A percentile compares a stretch with the other conserved stretches of the same genome.
Conservation (phyloP, 768 basidiomycete species). For the Pleurotus cornucopiae region DNA sequence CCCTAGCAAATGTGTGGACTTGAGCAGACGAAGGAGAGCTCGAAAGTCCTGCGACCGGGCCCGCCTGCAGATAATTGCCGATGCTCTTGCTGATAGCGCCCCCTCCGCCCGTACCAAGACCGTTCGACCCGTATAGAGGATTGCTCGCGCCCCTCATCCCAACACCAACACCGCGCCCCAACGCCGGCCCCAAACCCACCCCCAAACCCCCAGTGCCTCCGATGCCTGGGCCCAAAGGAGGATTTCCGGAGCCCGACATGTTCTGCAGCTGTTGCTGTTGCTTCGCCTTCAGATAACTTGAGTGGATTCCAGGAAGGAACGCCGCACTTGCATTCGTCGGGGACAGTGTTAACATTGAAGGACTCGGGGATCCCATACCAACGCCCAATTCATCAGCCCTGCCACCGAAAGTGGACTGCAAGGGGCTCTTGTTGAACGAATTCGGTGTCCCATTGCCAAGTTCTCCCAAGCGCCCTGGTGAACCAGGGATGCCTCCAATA, state of each 20-base stretch:
- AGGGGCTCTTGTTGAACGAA: constrained; percentile 12
- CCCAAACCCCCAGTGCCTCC: constrained; percentile 4
- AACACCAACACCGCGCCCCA: constrained; percentile 20
- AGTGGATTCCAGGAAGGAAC: constrained; percentile 71
- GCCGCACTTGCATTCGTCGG: constrained; percentile 82
- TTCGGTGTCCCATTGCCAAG: constrained; percentile 16
- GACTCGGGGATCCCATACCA: constrained; percentile 18
- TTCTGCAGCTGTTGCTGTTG: constrained; percentile 10
- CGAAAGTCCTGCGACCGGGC: constrained; percentile 19
- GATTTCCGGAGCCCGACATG: neutral
- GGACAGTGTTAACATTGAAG: constrained; percentile 15
- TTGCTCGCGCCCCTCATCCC: constrained; percentile 25
- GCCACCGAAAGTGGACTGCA: constrained; percentile 6
- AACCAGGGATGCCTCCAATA: constrained; percentile 24
- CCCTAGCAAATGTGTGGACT: constrained; percentile 37
- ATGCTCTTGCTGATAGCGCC: constrained; percentile 18
- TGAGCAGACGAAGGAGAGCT: constrained; percentile 28
- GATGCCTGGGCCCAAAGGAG: neutral
- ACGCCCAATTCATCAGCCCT: constrained; percentile 42
- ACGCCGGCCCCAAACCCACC: neutral
- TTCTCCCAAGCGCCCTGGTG: constrained; percentile 23
- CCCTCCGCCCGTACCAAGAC: neutral
- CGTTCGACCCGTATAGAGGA: constrained; percentile 18
- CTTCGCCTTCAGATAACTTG: constrained; percentile 57
- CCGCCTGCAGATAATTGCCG: constrained; percentile 25